Conservation (phyloP, 371 early-diverging fungal genomes). For the Blakeslea trispora region DNA sequence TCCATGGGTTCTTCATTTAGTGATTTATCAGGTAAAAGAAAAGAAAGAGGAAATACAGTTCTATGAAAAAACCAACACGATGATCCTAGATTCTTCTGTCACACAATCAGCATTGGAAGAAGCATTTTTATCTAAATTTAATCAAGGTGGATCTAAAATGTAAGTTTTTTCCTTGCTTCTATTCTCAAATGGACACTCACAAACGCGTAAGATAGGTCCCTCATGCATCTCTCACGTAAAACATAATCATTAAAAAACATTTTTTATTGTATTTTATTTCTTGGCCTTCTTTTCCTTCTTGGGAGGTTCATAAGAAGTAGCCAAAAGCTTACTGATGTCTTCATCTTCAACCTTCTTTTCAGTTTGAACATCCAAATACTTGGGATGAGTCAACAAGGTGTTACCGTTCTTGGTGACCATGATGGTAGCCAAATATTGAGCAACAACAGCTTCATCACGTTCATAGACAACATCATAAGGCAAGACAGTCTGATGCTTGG, state of each 20-base stretch:
- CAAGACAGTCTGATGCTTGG: conserved; percentile 77
- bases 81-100: conserved; percentile 50
- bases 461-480: conserved; percentile 87
- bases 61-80: background rate
- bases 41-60: background rate
- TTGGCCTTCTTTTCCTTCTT: conserved; percentile 28
- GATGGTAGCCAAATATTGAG: conserved; percentile 90
- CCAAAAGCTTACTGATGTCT: conserved; percentile 67
- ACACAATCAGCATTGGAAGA: conserved; percentile 66
- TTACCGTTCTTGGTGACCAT: conserved; percentile 87
- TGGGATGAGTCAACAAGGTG: conserved; percentile 72
- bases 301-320: conserved; percentile 40
- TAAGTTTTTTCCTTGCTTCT: conserved; percentile 32
- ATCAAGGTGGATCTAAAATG: conserved; percentile 55
- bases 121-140: conserved; percentile 58
- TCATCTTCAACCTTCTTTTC: conserved; percentile 79
- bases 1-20: conserved; percentile 60
- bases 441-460: conserved; percentile 79
- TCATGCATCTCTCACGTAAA: conserved; percentile 18
- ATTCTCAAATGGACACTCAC: background rate
- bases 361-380: conserved; percentile 65
- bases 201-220: conserved; percentile 21
- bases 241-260: conserved; percentile 2
- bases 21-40: conserved; percentile 50
- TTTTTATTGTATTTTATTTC: conserved; percentile 20